These are phyloP conservation scores for Pisolithus orientalis DNA, from an alignment of 768 basidiomycete species.

Conservation along the genomic window DNA sequence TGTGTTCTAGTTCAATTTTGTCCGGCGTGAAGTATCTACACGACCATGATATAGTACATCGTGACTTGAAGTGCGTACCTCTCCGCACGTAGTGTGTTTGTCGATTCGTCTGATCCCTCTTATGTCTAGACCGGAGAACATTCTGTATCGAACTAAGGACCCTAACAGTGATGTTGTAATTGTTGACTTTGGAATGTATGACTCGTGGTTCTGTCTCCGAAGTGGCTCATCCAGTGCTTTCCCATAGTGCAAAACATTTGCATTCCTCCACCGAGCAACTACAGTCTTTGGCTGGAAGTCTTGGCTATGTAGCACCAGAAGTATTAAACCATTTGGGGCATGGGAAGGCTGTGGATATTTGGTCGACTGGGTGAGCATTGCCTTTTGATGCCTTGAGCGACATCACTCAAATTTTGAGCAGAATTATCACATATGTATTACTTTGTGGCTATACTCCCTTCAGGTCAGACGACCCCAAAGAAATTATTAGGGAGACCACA, in stretches of 20 bases:
- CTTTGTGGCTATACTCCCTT: slow-evolving; percentile 96
- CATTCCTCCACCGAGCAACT: slow-evolving; percentile 67
- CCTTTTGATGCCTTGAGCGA: slow-evolving; percentile 1
- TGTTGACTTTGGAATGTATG: slow-evolving; percentile 94
- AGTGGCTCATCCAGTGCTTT: neutral
- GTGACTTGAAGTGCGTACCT: slow-evolving; percentile 77
- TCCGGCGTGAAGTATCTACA: slow-evolving; percentile 87
- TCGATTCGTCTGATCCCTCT: neutral
- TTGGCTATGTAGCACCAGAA: slow-evolving; percentile 91
- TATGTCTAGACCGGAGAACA: slow-evolving; percentile 79
- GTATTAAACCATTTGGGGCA: slow-evolving; percentile 79
- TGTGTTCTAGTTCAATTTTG: slow-evolving; percentile 58
- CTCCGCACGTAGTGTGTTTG: neutral
- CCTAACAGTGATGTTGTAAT: slow-evolving; percentile 85
- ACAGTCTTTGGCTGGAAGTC: slow-evolving; percentile 67
- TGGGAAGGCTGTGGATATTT: slow-evolving; percentile 88
- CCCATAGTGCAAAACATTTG: slow-evolving; percentile 71
- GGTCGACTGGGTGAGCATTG: slow-evolving; percentile 78
- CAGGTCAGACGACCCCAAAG: slow-evolving; percentile 71
- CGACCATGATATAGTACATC: slow-evolving; percentile 88
- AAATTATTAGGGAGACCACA: slow-evolving; percentile 79
- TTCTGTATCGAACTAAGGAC: slow-evolving; percentile 79
- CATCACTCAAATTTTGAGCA: slow-evolving; percentile 22
- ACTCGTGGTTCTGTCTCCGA: slow-evolving; percentile 3
- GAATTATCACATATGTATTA: slow-evolving; percentile 92